Evolutionary conservation across 495 filamentous ascomycete species (phyloP), one percentile per base, ranked within the genome.

Genomic region (Staphylotrichum longicolle): DNA sequence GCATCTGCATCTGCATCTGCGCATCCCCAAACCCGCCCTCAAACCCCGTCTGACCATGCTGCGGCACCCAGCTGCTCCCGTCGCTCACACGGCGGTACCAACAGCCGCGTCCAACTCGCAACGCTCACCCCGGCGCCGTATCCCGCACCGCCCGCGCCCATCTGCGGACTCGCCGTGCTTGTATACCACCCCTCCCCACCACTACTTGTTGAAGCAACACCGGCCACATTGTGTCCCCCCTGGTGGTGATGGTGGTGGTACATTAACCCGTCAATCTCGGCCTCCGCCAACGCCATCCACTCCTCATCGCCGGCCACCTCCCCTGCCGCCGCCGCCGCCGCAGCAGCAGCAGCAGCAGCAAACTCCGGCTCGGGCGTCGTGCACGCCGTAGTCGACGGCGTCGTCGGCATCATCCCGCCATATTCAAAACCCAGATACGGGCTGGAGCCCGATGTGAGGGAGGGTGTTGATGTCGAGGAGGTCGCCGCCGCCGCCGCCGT

Each of bases 211-310:
- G 42, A 4, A 45, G 10, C 42, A n/a, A 45, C 5, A 11, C 9
- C 42, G 42, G 42, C 14, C 8, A 27, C 20, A 27, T 27, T 4
- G 42, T 45, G 42, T 39, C 37, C 6, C 37, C 6, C 6, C 2
- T 11, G 42, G 1, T 11, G 42, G 30, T 5, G 48, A 3, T 9
- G n/a, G 10, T 11, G 14, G 14, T 42, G 37, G 34, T 54, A 41
- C 37, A 54, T 9, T 12, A 54, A 10, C 52, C 42, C 52, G 8
- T 58, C 57, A 0, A 58, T 33, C 37, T 51, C 57, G 1, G 57
- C 57, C 57, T 32, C 46, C 1, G 37, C n/a, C 7, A 51, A 5
- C 20, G 35, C 46, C 57, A 42, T 51, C 57, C 57, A 58, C 3
- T 58, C 46, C 5, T 15, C 46, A 2, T 0, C n/a, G 4, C 39